phyloP scores from a whole-genome alignment of 208 protist species.

The Vickermania spadyakhi region DNA sequence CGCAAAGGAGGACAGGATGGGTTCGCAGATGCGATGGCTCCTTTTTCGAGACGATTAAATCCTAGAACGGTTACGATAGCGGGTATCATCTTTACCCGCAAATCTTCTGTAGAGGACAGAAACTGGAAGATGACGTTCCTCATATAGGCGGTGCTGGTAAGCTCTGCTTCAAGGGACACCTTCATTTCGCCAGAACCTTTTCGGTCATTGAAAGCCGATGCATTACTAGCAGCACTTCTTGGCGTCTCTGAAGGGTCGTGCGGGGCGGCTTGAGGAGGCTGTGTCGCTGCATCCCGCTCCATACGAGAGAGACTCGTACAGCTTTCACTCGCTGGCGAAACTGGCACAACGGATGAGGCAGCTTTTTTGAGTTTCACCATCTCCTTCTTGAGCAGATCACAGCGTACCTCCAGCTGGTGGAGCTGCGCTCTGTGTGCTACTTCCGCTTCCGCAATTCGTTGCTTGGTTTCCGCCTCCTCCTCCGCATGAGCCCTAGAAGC shows the following conservation, averaged over 20 bases:
- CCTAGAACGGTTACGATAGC: constrained; percentile 81
- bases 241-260: constrained; percentile 11
- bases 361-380: constrained; percentile 7
- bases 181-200: constrained; percentile 49
- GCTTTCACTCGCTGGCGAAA: constrained; percentile 7
- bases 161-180: constrained; percentile 55
- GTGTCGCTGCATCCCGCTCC: constrained; percentile 17
- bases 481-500: not conserved
- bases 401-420: constrained; percentile 62
- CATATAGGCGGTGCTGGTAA: constrained; percentile 66
- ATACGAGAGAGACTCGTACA: constrained; percentile 20
- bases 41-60: constrained; percentile 68
- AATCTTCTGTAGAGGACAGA: constrained; percentile 44
- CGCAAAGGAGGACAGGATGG: constrained; percentile 61
- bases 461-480: not conserved
- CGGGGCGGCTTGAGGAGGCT: constrained; percentile 3
- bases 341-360: not conserved
- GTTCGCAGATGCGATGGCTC: constrained; percentile 46
- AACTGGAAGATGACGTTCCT: constrained; percentile 76
- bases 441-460: constrained; percentile 6
- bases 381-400: constrained; percentile 69
- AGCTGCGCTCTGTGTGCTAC: constrained; percentile 24
- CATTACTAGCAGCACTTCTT: constrained; percentile 50
- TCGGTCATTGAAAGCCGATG: constrained; percentile 43
- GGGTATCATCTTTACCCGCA: constrained; percentile 78